Percentiles rank a stretch among this genome's conserved stretches.
Evolutionary conservation across 2,329 filamentous ascomycete species (phyloP).

Genomic region (Coniochaeta sp.): DNA sequence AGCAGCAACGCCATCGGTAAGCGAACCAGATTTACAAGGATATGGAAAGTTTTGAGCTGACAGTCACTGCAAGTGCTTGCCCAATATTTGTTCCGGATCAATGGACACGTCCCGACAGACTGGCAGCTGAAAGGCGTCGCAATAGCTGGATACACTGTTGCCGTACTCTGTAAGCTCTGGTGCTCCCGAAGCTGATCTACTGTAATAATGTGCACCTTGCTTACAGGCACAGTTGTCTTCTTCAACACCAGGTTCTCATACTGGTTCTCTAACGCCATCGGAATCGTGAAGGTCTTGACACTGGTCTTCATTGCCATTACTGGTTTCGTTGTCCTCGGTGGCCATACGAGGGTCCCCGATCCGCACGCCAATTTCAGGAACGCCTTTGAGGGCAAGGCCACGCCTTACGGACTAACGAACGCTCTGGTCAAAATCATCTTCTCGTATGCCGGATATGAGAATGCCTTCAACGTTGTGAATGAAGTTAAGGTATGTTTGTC

Average conservation of each 20-base stretch:
- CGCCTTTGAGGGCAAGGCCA: conserved; percentile 41
- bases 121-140: conserved; percentile 64
- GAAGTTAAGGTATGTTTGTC: conserved; percentile 35
- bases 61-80: conserved; percentile 39
- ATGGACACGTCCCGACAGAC: conserved; percentile 36
- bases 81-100: conserved; percentile 54
- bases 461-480: conserved; percentile 53
- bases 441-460: conserved; percentile 48
- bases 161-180: conserved; percentile 41
- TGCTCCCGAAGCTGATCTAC: not conserved
- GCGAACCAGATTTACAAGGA: not conserved
- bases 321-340: conserved; percentile 52
- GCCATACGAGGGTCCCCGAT: conserved; percentile 39
- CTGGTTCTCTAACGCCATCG: conserved; percentile 43
- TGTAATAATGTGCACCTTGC: not conserved
- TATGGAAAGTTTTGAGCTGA: not conserved
- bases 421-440: conserved; percentile 53
- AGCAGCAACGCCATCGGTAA: conserved; percentile 54
- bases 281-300: conserved; percentile 49
- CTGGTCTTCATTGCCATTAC: conserved; percentile 49
- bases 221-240: conserved; percentile 20
- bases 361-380: conserved; percentile 47
- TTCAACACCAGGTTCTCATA: conserved; percentile 48
- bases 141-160: conserved; percentile 53
- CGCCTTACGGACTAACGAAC: conserved; percentile 41